A percentile compares a stretch with the other conserved stretches of the same genome.
Conservation (phyloP, 176 grass and related monocot genomes). For the Oryza coarctata region DNA sequence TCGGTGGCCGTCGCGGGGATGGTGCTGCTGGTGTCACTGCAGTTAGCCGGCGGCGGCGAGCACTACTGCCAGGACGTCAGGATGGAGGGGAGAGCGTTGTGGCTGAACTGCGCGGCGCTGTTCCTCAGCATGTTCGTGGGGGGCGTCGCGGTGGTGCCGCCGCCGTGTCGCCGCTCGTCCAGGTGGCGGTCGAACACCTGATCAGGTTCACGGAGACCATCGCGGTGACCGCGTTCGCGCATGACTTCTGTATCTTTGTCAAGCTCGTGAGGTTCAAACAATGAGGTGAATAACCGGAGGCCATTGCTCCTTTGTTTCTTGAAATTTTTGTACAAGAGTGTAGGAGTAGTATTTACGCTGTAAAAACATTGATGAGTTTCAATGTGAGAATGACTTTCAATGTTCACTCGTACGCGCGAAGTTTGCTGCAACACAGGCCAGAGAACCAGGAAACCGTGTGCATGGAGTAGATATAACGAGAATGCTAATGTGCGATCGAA, state of each 20-base stretch:
- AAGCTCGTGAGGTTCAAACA: background rate
- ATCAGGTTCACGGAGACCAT: background rate
- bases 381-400: background rate
- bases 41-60: background rate
- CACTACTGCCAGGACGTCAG: background rate
- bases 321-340: background rate
- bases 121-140: conserved; percentile 13
- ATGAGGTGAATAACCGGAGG: background rate
- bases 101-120: conserved; percentile 29
- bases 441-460: too few relatives aligned
- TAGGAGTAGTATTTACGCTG: background rate
- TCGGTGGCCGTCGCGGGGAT: conserved; percentile 19
- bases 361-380: background rate
- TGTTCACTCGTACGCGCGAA: too few relatives aligned
- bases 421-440: too few relatives aligned
- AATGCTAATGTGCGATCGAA: too few relatives aligned
- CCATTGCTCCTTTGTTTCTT: background rate
- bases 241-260: conserved; percentile 1
- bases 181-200: conserved; percentile 17
- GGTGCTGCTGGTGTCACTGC: background rate
- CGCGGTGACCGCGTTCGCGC: conserved; percentile 16
- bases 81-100: conserved; percentile 20
- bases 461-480: too few relatives aligned
- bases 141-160: background rate
- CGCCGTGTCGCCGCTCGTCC: background rate